Conservation (phyloP, 768 basidiomycete genomes). For the Mycena leptocephala region DNA sequence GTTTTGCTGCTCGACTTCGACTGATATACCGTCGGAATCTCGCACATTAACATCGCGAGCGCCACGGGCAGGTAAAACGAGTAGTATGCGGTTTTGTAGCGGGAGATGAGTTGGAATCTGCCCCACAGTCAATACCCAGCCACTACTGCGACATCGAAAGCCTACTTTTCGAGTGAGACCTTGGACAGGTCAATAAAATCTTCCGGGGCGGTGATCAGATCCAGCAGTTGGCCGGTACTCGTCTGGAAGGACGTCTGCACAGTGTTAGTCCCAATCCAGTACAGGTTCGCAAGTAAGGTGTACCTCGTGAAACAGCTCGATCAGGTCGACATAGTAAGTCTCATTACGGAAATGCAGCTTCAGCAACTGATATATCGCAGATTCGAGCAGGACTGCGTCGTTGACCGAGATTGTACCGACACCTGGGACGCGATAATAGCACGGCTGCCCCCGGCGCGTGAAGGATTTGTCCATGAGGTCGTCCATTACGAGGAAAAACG, state of each 20-base stretch:
- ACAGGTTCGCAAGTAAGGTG: neutral
- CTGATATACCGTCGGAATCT: constrained; percentile 67
- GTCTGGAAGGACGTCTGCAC: constrained; percentile 85
- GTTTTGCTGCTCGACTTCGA: neutral
- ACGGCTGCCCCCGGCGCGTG: constrained; percentile 93
- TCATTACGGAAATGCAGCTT: constrained; percentile 89
- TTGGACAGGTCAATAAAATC: constrained; percentile 88
- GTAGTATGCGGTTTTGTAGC: constrained; percentile 98
- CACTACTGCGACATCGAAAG: neutral
- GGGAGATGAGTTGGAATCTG: constrained; percentile 92
- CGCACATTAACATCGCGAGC: constrained; percentile 87
- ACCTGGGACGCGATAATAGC: constrained; percentile 84
- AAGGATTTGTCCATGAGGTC: constrained; percentile 98
- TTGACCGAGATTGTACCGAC: constrained; percentile 94
- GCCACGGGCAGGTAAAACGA: constrained; percentile 99
- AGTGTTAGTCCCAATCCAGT: too few species aligned
- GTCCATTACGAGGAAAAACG: constrained; percentile 95
- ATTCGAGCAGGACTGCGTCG: constrained; percentile 96
- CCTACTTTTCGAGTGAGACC: constrained; percentile 89
- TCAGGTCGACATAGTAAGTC: constrained; percentile 87
- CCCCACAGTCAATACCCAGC: neutral
- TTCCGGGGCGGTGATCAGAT: constrained; percentile 95
- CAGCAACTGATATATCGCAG: constrained; percentile 92
- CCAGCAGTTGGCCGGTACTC: constrained; percentile 95
- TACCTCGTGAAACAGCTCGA: constrained; percentile 91